Base-by-base conservation (phyloP, 169 alveolate species). In the Fabrea salina region DNA sequence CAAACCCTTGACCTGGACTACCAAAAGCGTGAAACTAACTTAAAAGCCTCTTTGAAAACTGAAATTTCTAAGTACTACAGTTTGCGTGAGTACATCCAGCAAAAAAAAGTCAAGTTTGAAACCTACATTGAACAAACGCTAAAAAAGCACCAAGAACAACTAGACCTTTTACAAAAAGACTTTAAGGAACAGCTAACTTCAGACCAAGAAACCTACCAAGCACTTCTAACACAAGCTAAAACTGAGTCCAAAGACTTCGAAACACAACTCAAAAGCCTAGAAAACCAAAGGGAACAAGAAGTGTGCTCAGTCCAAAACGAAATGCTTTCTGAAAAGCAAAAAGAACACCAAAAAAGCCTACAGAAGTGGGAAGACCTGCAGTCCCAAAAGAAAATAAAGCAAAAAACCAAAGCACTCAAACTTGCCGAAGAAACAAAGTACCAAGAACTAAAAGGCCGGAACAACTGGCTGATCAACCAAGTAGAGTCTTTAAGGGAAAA, bases 401-500 rank as follows among this genome's bases (percentile, higher is more conserved):
- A 13, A 16, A 61, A 61, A 1, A 22, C 49, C 13, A 61, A 22
- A 33, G 50, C 8, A n/a, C 54, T 35, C 8, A 61, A 61, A 61
- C 19, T 13, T 1, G 11, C 50, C 16, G n/a, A 16, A 4, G 19
- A 32, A 35, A 37, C 16, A 13, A 51, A 32, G 11, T 47, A 33
- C 11, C 25, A 16, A 8, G 32, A 33, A 2, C 3, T 61, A 33
- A 51, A 61, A 61, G 44, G 13, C 8, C 8, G 7, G 1, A 22
- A 61, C 25, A 61, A 25, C 3, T 16, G 19, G 25, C 41, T 27
- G 1, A 16, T 33, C 2, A 32, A 27, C 13, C 54, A 61, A 61
- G 53, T 37, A n/a, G 74, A 61, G 25, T 1, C 44, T n/a, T 27
- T 61, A 11, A 64, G 78, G n/a, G 75, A 78, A 8, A 61, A 74